Evolutionary conservation across 1,284 basidiomycete species (phyloP).

Genomic region (Trichosporon inkin): DNA sequence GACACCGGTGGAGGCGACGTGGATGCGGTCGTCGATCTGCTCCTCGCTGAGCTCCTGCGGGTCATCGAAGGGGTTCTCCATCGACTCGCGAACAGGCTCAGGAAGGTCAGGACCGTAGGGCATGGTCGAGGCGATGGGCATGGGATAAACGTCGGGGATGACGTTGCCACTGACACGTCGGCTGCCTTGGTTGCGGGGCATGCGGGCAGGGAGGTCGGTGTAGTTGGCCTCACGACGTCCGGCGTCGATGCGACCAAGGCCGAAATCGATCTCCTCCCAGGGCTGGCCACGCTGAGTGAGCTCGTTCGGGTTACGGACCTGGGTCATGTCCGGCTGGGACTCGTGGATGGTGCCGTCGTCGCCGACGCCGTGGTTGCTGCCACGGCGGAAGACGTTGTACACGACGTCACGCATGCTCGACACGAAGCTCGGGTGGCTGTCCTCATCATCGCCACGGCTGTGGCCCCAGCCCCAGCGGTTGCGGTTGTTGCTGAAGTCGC

Average conservation of each 20-base stretch:
- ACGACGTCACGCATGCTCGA: slow-evolving; percentile 23
- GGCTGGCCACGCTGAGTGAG: slow-evolving; percentile 33
- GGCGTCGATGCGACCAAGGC: slow-evolving; percentile 47
- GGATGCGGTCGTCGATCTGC: slow-evolving; percentile 2
- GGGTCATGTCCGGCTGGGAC: slow-evolving; percentile 26
- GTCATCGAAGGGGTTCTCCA: slow-evolving; percentile 9
- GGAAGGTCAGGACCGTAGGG: slow-evolving; percentile 18
- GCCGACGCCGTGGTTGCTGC: slow-evolving; percentile 20
- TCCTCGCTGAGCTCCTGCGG: slow-evolving; percentile 8
- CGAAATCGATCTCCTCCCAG: slow-evolving; percentile 52
- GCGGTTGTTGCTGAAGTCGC: slow-evolving; percentile 29
- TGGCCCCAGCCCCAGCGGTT: slow-evolving; percentile 37
- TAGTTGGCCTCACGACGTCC: slow-evolving; percentile 23
- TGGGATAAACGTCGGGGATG: slow-evolving; percentile 20
- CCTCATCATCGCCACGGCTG: slow-evolving; percentile 38
- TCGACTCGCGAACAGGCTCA: slow-evolving; percentile 1
- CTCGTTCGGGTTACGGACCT: slow-evolving; percentile 21
- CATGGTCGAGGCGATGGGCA: slow-evolving; percentile 27
- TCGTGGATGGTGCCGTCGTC: slow-evolving; percentile 24
- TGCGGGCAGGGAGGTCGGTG: slow-evolving; percentile 20
- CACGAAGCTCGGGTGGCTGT: slow-evolving; percentile 25
- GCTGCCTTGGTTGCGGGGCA: slow-evolving; percentile 5
- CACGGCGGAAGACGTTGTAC: slow-evolving; percentile 27
- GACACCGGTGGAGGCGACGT: slow-evolving; percentile 6
- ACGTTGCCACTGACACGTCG: slow-evolving; percentile 9